Conservation (phyloP, 148 eudicot species). For the Drosera capensis region DNA sequence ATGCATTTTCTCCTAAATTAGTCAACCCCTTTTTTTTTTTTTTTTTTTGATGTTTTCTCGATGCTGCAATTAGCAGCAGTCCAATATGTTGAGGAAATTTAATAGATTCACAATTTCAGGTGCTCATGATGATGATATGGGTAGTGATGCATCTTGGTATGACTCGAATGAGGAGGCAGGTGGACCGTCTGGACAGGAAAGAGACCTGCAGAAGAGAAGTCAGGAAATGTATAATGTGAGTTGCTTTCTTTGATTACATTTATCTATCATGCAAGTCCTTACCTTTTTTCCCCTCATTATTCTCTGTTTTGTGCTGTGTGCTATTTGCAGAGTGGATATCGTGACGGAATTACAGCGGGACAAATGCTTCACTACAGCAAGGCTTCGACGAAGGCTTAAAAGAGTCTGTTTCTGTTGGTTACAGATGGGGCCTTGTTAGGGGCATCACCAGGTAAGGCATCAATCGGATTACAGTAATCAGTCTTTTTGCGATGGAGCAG, state of each 20-base stretch:
- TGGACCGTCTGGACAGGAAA: constrained; percentile 39
- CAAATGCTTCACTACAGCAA: constrained; percentile 69
- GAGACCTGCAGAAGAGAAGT: constrained; percentile 71
- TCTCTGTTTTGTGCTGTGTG: constrained; percentile 3
- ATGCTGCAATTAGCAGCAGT: too few species aligned
- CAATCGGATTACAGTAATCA: not conserved
- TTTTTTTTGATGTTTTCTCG: too few species aligned
- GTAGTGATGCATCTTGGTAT: constrained; percentile 40
- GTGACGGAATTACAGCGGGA: constrained; percentile 67
- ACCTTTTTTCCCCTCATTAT: not conserved
- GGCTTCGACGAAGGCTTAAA: constrained; percentile 74
- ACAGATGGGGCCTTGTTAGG: constrained; percentile 65
- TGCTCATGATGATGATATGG: constrained; percentile 12
- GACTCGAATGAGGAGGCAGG: constrained; percentile 29
- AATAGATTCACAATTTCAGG: constrained; percentile 12
- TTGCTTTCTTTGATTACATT: not conserved
- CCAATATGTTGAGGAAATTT: too few species aligned
- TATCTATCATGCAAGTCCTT: not conserved
- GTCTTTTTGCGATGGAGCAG: not conserved
- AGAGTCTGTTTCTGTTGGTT: constrained; percentile 50
- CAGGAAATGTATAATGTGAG: constrained; percentile 62
- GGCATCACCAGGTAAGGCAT: constrained; percentile 66
- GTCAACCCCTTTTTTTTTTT: too few species aligned
- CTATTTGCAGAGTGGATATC: constrained; percentile 53
- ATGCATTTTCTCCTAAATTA: too few species aligned